These are phyloP conservation scores for Hanseniaspora uvarum DNA, from an alignment of 1,139 yeast genomes.

Conservation along the genomic window DNA sequence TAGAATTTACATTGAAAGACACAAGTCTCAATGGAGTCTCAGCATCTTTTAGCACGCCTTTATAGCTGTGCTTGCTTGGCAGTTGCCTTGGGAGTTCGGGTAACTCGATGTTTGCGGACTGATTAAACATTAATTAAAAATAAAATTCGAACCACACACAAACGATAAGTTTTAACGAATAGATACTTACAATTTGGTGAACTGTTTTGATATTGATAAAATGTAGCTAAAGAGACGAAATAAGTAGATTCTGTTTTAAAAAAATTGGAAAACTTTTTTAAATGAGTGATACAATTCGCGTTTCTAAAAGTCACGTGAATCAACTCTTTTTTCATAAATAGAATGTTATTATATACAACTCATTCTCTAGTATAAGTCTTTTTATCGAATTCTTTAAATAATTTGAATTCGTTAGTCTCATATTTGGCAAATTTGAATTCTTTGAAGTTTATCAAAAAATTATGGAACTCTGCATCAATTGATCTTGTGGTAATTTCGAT, in stretches of 20 bases:
- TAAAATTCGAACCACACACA: too few species aligned
- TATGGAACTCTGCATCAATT: neutral
- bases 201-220: too few species aligned
- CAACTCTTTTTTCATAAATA: too few species aligned
- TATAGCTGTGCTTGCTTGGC: neutral
- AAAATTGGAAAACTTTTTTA: too few species aligned
- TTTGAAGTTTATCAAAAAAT: neutral
- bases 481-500: neutral
- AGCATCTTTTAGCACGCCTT: conserved; percentile 11
- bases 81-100: conserved; percentile 2
- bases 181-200: too few species aligned
- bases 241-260: too few species aligned
- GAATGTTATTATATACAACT: neutral
- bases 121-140: neutral
- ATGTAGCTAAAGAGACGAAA: neutral
- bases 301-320: neutral
- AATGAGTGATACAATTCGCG: neutral
- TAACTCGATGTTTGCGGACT: neutral
- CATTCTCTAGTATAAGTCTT: neutral
- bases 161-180: too few species aligned
- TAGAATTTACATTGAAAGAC: conserved; percentile 79
- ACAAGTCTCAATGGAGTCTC: conserved; percentile 36
- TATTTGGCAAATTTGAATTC: neutral
- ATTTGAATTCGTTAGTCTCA: neutral
- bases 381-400: neutral